Conservation (phyloP, 2,329 filamentous ascomycete species). For the Curvularia verruculosa region DNA sequence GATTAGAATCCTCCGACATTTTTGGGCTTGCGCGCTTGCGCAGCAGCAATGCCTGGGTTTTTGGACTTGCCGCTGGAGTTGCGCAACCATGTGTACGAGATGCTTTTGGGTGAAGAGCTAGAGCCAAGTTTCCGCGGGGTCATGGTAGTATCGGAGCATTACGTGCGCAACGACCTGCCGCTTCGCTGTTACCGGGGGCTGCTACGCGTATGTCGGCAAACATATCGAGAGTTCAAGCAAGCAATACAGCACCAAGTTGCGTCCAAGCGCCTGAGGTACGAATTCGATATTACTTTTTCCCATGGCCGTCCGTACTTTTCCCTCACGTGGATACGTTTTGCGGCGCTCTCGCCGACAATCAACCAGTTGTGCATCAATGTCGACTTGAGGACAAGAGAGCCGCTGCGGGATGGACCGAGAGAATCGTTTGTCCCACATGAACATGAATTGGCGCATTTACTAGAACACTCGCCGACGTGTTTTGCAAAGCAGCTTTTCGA, state of each 20-base stretch:
- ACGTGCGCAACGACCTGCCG: constrained; percentile 38
- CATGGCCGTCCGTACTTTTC: constrained; percentile 45
- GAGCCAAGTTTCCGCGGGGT: constrained; percentile 35
- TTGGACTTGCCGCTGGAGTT: constrained; percentile 39
- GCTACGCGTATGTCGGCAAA: constrained; percentile 32
- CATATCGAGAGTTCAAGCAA: constrained; percentile 35
- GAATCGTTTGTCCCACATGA: constrained; percentile 29
- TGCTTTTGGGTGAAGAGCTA: constrained; percentile 31
- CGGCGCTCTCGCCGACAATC: constrained; percentile 36
- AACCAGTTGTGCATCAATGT: constrained; percentile 40
- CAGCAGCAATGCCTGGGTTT: constrained; percentile 37
- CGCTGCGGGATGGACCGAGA: constrained; percentile 20
- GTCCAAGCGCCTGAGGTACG: constrained; percentile 33
- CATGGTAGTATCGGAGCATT: constrained; percentile 37
- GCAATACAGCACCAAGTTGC: constrained; percentile 36
- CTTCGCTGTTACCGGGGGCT: constrained; percentile 38
- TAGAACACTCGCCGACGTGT: constrained; percentile 34
- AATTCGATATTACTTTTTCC: constrained; percentile 37
- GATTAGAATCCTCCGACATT: constrained; percentile 16
- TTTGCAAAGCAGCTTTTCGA: constrained; percentile 41
- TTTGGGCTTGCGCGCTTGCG: neutral
- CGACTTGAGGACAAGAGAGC: constrained; percentile 38
- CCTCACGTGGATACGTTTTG: constrained; percentile 37
- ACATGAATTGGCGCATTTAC: constrained; percentile 31
- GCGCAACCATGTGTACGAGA: constrained; percentile 38